phyloP scores from a whole-genome alignment of 2,329 filamentous ascomycete species.

The Magnaporthiopsis rhizophila region DNA sequence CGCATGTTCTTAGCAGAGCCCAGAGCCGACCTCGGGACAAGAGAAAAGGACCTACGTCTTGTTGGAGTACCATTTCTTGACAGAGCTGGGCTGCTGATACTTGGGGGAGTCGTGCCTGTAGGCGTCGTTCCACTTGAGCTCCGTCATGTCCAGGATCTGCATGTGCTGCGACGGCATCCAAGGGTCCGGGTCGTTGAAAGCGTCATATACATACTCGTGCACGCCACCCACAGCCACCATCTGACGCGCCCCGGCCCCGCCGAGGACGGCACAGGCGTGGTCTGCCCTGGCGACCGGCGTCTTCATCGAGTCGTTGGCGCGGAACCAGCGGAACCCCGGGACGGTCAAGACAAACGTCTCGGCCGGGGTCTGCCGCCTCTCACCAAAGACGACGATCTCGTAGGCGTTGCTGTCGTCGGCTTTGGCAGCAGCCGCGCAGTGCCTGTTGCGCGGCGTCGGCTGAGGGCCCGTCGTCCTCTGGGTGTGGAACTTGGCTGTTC shows the following conservation, averaged over 20 bases:
- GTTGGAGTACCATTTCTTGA: neutral
- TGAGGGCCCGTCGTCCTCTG: neutral
- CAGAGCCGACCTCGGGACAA: neutral
- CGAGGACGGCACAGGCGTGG: neutral
- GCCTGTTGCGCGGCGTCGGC: neutral
- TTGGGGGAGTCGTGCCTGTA: neutral
- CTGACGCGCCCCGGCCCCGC: neutral
- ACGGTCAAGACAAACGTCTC: neutral
- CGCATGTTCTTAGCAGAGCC: neutral
- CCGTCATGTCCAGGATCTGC: conserved; percentile 2
- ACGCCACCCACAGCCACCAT: neutral
- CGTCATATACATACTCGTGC: neutral
- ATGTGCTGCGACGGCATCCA: neutral
- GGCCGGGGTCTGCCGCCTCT: neutral
- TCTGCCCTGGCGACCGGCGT: neutral
- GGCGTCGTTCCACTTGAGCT: neutral
- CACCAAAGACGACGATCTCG: neutral
- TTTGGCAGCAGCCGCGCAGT: neutral
- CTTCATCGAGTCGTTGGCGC: neutral
- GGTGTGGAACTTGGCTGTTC: neutral
- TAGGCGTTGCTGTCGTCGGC: neutral
- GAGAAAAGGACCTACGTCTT: neutral
- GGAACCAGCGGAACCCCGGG: neutral
- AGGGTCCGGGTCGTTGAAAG: neutral
- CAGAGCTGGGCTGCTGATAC: neutral